Conservation (phyloP, 2,329 filamentous ascomycete species). For the Rutstroemia sydowiana region DNA sequence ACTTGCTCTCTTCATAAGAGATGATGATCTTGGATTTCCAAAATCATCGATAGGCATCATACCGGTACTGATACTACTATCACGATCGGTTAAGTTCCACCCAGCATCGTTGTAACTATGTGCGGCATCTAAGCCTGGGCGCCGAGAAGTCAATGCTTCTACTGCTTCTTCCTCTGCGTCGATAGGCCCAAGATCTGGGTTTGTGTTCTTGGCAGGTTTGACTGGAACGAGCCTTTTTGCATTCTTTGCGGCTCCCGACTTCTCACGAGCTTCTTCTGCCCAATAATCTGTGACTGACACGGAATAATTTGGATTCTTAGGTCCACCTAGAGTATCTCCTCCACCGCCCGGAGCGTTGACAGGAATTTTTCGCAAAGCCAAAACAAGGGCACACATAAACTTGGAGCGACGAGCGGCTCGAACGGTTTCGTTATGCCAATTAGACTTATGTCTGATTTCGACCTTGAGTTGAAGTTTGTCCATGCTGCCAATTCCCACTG, state of each 20-base stretch:
- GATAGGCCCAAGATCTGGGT: conserved; percentile 18
- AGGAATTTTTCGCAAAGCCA: conserved; percentile 79
- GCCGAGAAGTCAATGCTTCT: conserved; percentile 31
- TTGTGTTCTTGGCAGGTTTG: conserved; percentile 9
- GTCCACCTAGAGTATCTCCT: conserved; percentile 50
- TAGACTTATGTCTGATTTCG: conserved; percentile 85
- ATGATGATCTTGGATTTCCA: conserved; percentile 17
- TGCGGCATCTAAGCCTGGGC: conserved; percentile 17
- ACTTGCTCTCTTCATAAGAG: conserved; percentile 24
- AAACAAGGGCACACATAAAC: conserved; percentile 89
- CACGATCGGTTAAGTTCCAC: too few relatives aligned
- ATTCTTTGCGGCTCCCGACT: conserved; percentile 53
- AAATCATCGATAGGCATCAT: conserved; percentile 17
- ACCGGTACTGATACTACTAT: too few relatives aligned
- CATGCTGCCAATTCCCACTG: conserved; percentile 73
- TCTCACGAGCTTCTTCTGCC: conserved; percentile 56
- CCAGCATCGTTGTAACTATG: conserved; percentile 21
- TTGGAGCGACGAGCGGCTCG: conserved; percentile 79
- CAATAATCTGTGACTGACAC: conserved; percentile 66
- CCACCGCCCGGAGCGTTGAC: conserved; percentile 77
- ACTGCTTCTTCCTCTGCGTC: conserved; percentile 35
- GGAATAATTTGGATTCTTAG: conserved; percentile 73
- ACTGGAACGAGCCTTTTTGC: conserved; percentile 56
- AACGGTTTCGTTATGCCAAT: conserved; percentile 81
- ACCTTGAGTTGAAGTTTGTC: conserved; percentile 81